Evolutionary conservation across 768 basidiomycete species (phyloP), one percentile per base, ranked within the genome.

Genomic region (Suillus paluster): DNA sequence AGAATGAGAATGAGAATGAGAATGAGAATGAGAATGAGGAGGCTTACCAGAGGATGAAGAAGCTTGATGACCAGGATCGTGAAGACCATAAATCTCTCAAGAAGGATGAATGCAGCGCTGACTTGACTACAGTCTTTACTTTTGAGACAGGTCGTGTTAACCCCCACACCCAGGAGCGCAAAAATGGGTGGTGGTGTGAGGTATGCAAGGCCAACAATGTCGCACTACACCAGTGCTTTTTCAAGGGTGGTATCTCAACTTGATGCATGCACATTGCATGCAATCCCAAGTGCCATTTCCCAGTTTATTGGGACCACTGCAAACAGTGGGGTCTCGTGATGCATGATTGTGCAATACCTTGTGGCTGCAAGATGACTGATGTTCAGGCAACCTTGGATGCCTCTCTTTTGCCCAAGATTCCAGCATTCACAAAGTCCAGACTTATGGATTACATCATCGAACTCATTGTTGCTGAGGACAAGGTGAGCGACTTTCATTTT

Each of bases 181-280:
- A 44, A 21, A n/a, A 44, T 44, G n/a, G 44, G n/a, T 44, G 44
- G 44, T 44, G 44, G 44, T 44, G 44, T 44, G 44, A 44, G 44
- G 44, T 44, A 21, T 44, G 44, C 44, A 44, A 44, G n/a, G 44
- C 44, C 11, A 44, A 44, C 11, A 44, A 44, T 1, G 5, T 44
- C 6, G 2, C 10, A 5, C 44, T 44, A 11, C n/a, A 44, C 10
- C 44, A 44, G 44, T 44, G 44, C 44, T 44, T 44, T 44, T 44
- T 21, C 5, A 44, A 44, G 11, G 44, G 21, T 2, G n/a, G n/a
- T 44, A 44, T 44, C 11, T 42, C 17, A 7, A 42, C 44, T 44
- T 4, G n/a, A 44, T 1, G 4, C n/a, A 44, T 2, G 2, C 44
- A 44, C 21, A 44, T 44, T 5, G 44, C 44, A 11, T 4, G 2